phyloP scores from a whole-genome alignment of 768 basidiomycete species.

The Trametes gibbosa region DNA sequence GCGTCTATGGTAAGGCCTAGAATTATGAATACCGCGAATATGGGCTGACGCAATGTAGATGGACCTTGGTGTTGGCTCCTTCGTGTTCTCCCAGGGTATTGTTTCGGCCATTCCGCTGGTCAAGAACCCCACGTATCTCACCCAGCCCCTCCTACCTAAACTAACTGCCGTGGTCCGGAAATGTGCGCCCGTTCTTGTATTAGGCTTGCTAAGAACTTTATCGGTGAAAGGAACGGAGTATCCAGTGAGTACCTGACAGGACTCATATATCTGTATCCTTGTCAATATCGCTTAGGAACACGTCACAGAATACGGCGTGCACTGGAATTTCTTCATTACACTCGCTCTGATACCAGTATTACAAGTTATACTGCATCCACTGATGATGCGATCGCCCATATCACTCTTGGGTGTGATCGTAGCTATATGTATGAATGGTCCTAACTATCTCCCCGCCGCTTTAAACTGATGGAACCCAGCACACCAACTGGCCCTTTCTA shows the following conservation, averaged over 20 bases:
- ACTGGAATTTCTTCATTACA: slow-evolving; percentile 99
- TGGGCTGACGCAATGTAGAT: slow-evolving; percentile 53
- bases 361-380: slow-evolving; percentile 65
- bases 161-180: slow-evolving; percentile 51
- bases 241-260: slow-evolving; percentile 56
- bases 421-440: slow-evolving; percentile 46
- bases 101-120: slow-evolving; percentile 84
- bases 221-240: slow-evolving; percentile 94
- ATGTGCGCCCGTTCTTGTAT: slow-evolving; percentile 58
- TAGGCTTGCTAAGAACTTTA: slow-evolving; percentile 76
- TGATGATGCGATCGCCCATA: slow-evolving; percentile 56
- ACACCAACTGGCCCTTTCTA: slow-evolving; percentile 67
- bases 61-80: slow-evolving; percentile 97
- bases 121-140: slow-evolving; percentile 56
- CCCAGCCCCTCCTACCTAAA: slow-evolving; percentile 48
- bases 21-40: not conserved
- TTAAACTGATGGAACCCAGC: slow-evolving; percentile 38
- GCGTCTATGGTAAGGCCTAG: slow-evolving; percentile 74
- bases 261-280: not conserved
- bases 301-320: slow-evolving; percentile 90
- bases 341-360: slow-evolving; percentile 76
- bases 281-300: slow-evolving; percentile 63
- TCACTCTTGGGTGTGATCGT: slow-evolving; percentile 61
- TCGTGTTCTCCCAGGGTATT: slow-evolving; percentile 94
- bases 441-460: not conserved